Evolutionary conservation across 108 stramenopile genomes (phyloP), one percentile per base, ranked within the genome.

Genomic region (Schizochytrium sp.): DNA sequence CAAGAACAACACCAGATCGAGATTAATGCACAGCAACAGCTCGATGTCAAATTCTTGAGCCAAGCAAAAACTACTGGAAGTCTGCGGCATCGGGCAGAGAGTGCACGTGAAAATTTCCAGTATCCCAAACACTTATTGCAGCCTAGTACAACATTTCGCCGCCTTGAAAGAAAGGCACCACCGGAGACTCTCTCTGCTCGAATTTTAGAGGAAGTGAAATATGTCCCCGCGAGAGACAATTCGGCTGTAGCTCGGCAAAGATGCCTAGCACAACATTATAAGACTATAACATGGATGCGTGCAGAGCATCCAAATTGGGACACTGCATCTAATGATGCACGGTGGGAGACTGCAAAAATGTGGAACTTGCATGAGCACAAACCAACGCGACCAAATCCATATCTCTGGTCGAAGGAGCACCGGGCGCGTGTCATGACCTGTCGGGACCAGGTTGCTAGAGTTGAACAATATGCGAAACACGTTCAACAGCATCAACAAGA

Each of bases 261-360:
- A 44, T 8, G 42, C 1, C 40, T 7, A 7, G 64, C 64, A 15
- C 64, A 15, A 28, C 64, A 44, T 15, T 8, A 38, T 44, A 69
- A 69, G 44, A 38, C 64, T 69, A 69, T 69, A 44, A 38, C 64
- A 13, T 69, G 64, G 64, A 38, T 69, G 10, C 64, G 64, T 44
- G 64, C 64, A 38, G 64, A 69, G 64, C 64, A 69, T 38, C 19
- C 40, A 38, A 7, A 5, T 44, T 69, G 64, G 64, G 64, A 69
- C 2, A 44, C 42, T 38, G 64, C 64, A 44, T 10, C 12, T 13
- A 38, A 7, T 28, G 64, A 69, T 15, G 64, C 40, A 15, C 64
- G 64, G 42, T 69, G 28, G 12, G 64, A 69, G 44, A 69, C 64
- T 7, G 64, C 64, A 44, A 38, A 69, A 44, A 7, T 44, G 8